Evolutionary conservation across 768 basidiomycete genomes (phyloP), one percentile per base, ranked within the genome.

Genomic region (Russula abietina): DNA sequence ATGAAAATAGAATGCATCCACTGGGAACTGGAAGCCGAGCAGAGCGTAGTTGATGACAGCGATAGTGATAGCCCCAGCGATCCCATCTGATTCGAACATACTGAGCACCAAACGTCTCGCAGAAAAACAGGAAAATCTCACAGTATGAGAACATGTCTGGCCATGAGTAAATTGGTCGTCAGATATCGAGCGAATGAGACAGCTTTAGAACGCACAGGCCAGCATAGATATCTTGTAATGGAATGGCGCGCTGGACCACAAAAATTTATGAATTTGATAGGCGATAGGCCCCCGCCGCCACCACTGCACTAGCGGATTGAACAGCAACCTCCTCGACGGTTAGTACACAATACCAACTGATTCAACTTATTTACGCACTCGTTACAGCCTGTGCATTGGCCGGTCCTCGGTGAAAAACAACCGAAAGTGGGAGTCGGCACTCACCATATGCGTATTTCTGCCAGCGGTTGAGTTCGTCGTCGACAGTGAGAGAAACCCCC

Each of bases 391-490:
- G 28, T 10, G 45, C 12, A 30, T 24, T 36, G 30, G 56, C 46
- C 8, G 62, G 36, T 61, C 39, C 59, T 57, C 51, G 17, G 39
- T 39, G n/a, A 14, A 50, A 36, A 48, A 19, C 7, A n/a, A 26
- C 19, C 6, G 14, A 63, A 48, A 36, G 22, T 58, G 22, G 55
- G 17, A 50, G 57, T 50, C 53, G 11, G 19, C 1, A 73, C 79
- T 56, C 62, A 81, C 86, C 89, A 73, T 88, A 91, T 0, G 88
- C 81, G 68, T 90, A 91, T 73, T 94, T 96, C 67, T 94, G 90
- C 93, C 93, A 96, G 6, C 93, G 76, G 70, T 93, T 94, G 16
- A 95, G 76, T 73, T 96, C 93, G 69, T 96, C 93, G 61, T 93
- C 91, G 52, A 86, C 85, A 0, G 93, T 93, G 19, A 96, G 79